These are phyloP conservation scores for Saturnispora dispora DNA, from an alignment of 805 yeast species.

Conservation along the genomic window DNA sequence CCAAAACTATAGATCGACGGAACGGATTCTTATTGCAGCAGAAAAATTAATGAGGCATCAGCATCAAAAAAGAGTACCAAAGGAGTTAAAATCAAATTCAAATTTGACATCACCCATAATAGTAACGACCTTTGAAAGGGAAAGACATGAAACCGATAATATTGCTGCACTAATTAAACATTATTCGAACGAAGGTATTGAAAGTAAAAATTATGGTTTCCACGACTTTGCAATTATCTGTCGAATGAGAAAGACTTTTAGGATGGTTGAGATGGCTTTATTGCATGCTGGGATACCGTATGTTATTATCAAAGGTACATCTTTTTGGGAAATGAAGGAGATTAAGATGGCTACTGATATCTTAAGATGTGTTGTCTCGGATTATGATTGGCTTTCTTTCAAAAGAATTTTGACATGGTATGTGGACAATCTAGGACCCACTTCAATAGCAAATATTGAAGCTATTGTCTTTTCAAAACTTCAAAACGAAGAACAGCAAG, in stretches of 20 bases:
- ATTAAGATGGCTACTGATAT: conserved; percentile 54
- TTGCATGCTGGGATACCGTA: conserved; percentile 52
- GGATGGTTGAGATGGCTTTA: conserved; percentile 56
- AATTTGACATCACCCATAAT: conserved; percentile 34
- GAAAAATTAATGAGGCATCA: conserved; percentile 60
- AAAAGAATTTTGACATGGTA: conserved; percentile 52
- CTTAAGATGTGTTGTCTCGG: conserved; percentile 51
- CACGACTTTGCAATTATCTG: conserved; percentile 68
- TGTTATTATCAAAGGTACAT: conserved; percentile 57
- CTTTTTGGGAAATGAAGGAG: conserved; percentile 75
- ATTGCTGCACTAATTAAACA: conserved; percentile 36
- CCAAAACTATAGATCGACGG: conserved; percentile 77
- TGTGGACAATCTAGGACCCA: conserved; percentile 58
- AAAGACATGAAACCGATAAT: conserved; percentile 48
- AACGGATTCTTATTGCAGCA: conserved; percentile 53
- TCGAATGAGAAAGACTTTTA: conserved; percentile 51
- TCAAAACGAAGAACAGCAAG: conserved; percentile 5
- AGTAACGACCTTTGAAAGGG: conserved; percentile 27
- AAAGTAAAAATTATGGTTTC: conserved; percentile 26
- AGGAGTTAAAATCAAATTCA: conserved; percentile 40
- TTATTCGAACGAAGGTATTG: conserved; percentile 15
- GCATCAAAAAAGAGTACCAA: conserved; percentile 32
- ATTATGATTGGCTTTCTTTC: conserved; percentile 51
- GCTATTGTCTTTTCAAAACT: conserved; percentile 1
- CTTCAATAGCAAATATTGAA: conserved; percentile 27